Conservation (phyloP, 1,284 basidiomycete genomes). For the Malassezia equina region DNA sequence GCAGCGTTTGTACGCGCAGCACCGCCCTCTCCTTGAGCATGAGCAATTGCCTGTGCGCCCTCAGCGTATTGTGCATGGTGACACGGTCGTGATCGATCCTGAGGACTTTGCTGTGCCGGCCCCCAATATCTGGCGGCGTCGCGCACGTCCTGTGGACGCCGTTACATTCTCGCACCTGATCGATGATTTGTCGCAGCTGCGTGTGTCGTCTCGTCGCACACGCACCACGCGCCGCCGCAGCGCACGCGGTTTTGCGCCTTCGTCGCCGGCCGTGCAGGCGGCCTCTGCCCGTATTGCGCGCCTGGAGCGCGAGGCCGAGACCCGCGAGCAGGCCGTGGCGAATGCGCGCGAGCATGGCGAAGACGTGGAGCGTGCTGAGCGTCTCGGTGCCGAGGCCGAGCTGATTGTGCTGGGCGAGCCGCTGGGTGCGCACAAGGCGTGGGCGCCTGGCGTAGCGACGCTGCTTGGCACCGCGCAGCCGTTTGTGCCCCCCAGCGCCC, state of each 20-base stretch:
- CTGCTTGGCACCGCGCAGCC: slow-evolving; percentile 39
- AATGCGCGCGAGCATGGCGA: slow-evolving; percentile 42
- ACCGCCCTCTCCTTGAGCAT: slow-evolving; percentile 17
- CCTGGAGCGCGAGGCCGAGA: slow-evolving; percentile 18
- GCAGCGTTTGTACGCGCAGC: slow-evolving; percentile 16
- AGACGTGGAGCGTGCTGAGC: slow-evolving; percentile 31
- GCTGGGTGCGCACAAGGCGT: slow-evolving; percentile 30
- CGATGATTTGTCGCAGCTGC: slow-evolving; percentile 3
- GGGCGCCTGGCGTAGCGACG: slow-evolving; percentile 41
- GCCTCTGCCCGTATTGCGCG: slow-evolving; percentile 7
- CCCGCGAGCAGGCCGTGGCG: slow-evolving; percentile 35
- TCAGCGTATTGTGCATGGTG: neutral
- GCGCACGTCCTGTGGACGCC: slow-evolving; percentile 10
- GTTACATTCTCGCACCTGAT: slow-evolving; percentile 10
- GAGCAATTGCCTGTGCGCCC: slow-evolving; percentile 12
- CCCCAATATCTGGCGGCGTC: slow-evolving; percentile 9
- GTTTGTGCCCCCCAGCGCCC: slow-evolving; percentile 27
- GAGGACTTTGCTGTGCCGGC: slow-evolving; percentile 1
- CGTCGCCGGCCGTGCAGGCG: slow-evolving; percentile 8
- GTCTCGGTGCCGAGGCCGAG: slow-evolving; percentile 42
- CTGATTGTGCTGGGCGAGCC: slow-evolving; percentile 45
- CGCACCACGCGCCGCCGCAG: neutral
- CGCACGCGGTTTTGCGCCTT: slow-evolving; percentile 3
- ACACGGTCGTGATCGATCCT: slow-evolving; percentile 1
- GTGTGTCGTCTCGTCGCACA: slow-evolving; percentile 3